These are phyloP conservation scores for Talaromyces pinophilus DNA, from an alignment of 2,329 filamentous ascomycete genomes.

Conservation along the genomic window DNA sequence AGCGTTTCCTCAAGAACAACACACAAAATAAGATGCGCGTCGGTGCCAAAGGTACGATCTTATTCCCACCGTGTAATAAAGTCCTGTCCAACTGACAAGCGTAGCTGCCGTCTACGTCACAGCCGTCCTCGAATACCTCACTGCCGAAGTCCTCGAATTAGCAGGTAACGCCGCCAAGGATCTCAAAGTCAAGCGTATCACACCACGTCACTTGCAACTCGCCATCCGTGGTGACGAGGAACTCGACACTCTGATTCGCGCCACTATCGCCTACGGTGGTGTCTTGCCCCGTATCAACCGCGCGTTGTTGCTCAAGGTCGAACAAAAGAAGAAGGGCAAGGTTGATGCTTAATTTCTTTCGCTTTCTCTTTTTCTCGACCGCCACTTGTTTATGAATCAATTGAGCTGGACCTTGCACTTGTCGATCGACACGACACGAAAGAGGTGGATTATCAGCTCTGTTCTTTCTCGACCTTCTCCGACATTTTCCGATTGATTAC, in stretches of 20 bases:
- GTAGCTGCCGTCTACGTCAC: conserved; percentile 95
- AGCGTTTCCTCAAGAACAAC: conserved; percentile 99
- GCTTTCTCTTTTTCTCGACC: conserved; percentile 22
- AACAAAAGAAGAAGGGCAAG: conserved; percentile 92
- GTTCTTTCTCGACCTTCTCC: background rate
- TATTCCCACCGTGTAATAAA: background rate
- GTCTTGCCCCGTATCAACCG: conserved; percentile 99
- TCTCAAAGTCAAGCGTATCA: conserved; percentile 99
- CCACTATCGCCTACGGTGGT: conserved; percentile 97
- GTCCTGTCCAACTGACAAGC: conserved; percentile 5
- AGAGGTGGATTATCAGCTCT: conserved; percentile 2
- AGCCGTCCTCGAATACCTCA: conserved; percentile 95
- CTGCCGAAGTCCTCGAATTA: conserved; percentile 94
- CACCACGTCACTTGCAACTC: conserved; percentile 93
- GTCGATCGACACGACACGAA: conserved; percentile 1
- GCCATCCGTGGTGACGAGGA: conserved; percentile 98
- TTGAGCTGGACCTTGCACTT: conserved; percentile 1
- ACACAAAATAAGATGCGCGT: conserved; percentile 99
- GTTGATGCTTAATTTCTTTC: conserved; percentile 29
- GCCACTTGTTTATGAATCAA: background rate
- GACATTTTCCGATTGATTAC: conserved; percentile 12
- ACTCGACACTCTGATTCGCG: conserved; percentile 93
- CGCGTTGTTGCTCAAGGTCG: conserved; percentile 89
- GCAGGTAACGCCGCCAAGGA: conserved; percentile 99
- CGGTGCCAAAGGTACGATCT: conserved; percentile 74